Conservation (phyloP, 164 flowering plant genomes). For the Tetrastigma voinierianum region DNA sequence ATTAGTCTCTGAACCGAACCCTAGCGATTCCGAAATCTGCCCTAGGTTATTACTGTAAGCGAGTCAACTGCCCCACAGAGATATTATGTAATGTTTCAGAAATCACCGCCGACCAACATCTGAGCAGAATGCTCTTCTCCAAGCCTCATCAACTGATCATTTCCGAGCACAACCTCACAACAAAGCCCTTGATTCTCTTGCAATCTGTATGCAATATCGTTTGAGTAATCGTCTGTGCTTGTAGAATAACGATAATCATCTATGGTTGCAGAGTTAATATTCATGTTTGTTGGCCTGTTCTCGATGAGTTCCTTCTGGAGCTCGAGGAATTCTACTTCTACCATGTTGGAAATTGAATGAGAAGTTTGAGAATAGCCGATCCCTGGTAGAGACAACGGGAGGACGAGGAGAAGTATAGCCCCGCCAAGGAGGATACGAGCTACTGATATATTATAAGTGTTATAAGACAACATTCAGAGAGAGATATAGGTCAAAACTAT, state of each 20-base stretch:
- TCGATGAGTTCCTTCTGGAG: conserved; percentile 20
- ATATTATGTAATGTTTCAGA: conserved; percentile 30
- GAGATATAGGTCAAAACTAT: conserved; percentile 26
- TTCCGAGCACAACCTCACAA: conserved; percentile 7
- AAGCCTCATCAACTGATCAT: conserved; percentile 13
- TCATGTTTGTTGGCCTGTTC: not conserved
- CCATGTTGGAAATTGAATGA: conserved; percentile 12
- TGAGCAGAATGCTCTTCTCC: conserved; percentile 33
- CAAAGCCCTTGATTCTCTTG: not conserved
- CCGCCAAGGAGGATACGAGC: conserved; percentile 24
- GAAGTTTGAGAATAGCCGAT: conserved; percentile 10
- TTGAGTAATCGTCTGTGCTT: not conserved
- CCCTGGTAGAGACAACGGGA: conserved; percentile 25
- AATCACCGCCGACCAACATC: conserved; percentile 16
- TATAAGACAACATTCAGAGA: too few relatives aligned
- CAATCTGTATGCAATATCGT: not conserved
- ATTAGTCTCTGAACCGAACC: conserved; percentile 7
- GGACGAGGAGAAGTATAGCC: conserved; percentile 13
- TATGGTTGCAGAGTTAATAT: not conserved
- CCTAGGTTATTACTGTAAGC: conserved; percentile 40
- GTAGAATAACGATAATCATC: not conserved
- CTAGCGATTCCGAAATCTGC: conserved; percentile 38
- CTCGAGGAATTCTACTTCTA: conserved; percentile 16
- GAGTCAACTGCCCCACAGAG: conserved; percentile 38
- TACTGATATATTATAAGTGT: not conserved